Evolutionary conservation across 345 rosid genomes (phyloP).

Genomic region (Aethionema arabicum): DNA sequence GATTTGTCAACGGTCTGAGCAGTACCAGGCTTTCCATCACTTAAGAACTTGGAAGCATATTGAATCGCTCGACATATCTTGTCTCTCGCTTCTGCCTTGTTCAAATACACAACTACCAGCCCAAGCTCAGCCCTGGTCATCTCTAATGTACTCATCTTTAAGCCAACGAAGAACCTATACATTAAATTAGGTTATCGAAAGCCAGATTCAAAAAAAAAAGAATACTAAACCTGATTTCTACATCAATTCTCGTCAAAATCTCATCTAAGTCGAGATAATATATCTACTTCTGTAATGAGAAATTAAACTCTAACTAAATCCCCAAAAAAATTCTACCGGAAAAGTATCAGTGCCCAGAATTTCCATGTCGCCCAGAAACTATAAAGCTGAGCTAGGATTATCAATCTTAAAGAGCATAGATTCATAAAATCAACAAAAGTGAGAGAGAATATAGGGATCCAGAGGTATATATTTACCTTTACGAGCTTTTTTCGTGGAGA

Average conservation of each 20-base stretch:
- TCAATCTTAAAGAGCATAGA: constrained; percentile 4
- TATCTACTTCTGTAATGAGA: background rate
- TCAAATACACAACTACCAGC: constrained; percentile 75
- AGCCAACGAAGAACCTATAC: background rate
- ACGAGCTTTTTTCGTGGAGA: background rate
- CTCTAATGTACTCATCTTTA: constrained; percentile 60
- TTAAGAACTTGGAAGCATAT: constrained; percentile 88
- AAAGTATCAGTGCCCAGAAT: background rate
- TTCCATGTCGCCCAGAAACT: background rate
- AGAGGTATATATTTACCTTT: background rate
- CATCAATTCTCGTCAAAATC: constrained; percentile 2
- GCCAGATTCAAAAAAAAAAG: background rate
- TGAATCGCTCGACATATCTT: constrained; percentile 98
- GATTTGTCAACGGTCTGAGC: constrained; percentile 92
- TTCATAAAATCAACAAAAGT: background rate
- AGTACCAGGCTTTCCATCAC: constrained; percentile 81
- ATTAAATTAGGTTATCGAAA: background rate
- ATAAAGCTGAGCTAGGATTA: background rate
- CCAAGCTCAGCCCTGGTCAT: constrained; percentile 90
- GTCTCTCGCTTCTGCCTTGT: constrained; percentile 97
- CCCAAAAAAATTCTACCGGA: background rate
- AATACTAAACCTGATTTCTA: background rate
- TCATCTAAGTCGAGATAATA: constrained; percentile 9
- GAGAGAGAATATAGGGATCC: constrained; percentile 1
- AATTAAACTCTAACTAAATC: constrained; percentile 4